Conservation (phyloP, 495 filamentous ascomycete species). For the Lasiosphaeria miniovina region DNA sequence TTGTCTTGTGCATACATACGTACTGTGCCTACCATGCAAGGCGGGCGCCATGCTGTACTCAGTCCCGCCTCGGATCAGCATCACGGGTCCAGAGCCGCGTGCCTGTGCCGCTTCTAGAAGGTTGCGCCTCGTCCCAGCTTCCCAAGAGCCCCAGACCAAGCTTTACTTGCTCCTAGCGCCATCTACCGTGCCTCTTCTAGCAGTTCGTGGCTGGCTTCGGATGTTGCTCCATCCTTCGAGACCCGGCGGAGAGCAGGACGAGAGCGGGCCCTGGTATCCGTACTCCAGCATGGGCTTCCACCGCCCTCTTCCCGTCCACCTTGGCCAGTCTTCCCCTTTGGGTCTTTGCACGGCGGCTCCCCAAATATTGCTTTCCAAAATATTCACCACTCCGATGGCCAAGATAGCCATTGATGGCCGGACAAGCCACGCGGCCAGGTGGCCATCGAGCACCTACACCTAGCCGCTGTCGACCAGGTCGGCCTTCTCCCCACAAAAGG, state of each 20-base stretch:
- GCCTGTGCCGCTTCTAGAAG: conserved; percentile 1
- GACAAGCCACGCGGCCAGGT: background rate
- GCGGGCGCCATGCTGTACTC: background rate
- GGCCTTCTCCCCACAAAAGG: background rate
- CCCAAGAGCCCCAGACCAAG: background rate
- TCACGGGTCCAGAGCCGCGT: background rate
- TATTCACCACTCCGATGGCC: background rate
- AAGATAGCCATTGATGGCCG: background rate
- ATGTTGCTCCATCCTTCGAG: background rate
- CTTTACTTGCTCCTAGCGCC: background rate
- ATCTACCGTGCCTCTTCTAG: background rate
- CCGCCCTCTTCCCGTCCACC: background rate
- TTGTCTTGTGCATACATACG: background rate
- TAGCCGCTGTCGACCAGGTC: conserved; percentile 1
- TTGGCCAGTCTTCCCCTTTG: background rate
- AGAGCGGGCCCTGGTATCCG: background rate
- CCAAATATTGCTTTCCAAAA: background rate
- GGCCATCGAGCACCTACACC: background rate
- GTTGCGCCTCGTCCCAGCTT: background rate
- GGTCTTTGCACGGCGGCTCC: too few relatives aligned
- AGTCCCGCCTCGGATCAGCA: background rate
- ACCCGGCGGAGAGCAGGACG: background rate
- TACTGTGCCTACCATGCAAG: conserved; percentile 2
- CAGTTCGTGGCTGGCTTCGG: background rate
- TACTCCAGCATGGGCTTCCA: background rate